Evolutionary conservation across 768 basidiomycete genomes (phyloP).

Genomic region (Lenzites betulinus): DNA sequence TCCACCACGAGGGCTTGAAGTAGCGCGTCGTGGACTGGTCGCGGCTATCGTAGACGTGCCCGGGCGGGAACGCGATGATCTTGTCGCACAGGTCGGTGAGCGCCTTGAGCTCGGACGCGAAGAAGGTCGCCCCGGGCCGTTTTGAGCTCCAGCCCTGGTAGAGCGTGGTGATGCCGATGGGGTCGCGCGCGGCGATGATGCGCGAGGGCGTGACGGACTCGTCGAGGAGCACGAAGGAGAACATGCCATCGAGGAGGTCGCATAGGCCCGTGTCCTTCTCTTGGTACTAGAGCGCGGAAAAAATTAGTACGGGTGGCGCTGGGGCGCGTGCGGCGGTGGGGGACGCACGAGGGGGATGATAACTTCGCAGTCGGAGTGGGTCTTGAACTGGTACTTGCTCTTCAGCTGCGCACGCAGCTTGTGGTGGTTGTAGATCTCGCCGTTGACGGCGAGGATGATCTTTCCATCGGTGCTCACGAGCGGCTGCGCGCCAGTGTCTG

Average conservation of each 20-base stretch:
- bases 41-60: slow-evolving; percentile 90
- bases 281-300: slow-evolving; percentile 61
- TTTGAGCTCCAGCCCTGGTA: slow-evolving; percentile 95
- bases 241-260: slow-evolving; percentile 92
- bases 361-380: slow-evolving; percentile 97
- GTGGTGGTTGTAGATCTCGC: slow-evolving; percentile 98
- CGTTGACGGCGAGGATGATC: slow-evolving; percentile 88
- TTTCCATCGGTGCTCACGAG: slow-evolving; percentile 85
- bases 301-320: neutral
- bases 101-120: slow-evolving; percentile 95
- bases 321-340: neutral
- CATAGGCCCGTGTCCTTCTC: slow-evolving; percentile 79
- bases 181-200: slow-evolving; percentile 94
- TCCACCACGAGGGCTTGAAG: slow-evolving; percentile 89
- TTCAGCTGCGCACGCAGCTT: slow-evolving; percentile 71
- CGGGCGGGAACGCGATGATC: slow-evolving; percentile 95
- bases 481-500: slow-evolving; percentile 97
- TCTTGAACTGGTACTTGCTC: slow-evolving; percentile 81
- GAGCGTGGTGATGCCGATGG: slow-evolving; percentile 97
- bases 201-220: slow-evolving; percentile 88
- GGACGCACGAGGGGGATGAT: slow-evolving; percentile 81
- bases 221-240: slow-evolving; percentile 96
- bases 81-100: slow-evolving; percentile 91
- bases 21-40: slow-evolving; percentile 81
- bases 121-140: slow-evolving; percentile 81